phyloP scores from a whole-genome alignment of 108 stramenopile genomes.

The Skeletonema marinoi region DNA sequence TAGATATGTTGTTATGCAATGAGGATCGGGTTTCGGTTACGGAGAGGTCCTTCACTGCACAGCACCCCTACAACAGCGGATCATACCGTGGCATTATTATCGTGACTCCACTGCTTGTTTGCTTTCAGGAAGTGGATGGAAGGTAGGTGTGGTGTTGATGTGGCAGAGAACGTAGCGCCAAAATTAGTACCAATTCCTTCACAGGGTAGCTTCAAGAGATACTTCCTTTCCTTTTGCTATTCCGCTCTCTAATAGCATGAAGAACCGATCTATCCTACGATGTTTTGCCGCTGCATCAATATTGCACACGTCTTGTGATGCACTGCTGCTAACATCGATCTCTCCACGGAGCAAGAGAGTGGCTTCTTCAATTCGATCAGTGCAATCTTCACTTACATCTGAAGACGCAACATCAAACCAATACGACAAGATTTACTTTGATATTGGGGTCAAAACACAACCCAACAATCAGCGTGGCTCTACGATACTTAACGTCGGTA shows the following conservation, averaged over 20 bases:
- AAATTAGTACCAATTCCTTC: too few relatives aligned
- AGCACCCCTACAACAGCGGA: too few relatives aligned
- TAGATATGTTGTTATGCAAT: too few relatives aligned
- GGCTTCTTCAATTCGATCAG: background rate
- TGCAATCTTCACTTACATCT: background rate
- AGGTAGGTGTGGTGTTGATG: too few relatives aligned
- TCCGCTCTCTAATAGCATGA: background rate
- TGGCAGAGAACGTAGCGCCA: background rate
- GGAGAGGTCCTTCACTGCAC: too few relatives aligned
- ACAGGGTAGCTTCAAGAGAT: too few relatives aligned
- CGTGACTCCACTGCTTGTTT: too few relatives aligned
- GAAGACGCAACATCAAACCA: background rate
- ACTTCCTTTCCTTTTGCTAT: too few relatives aligned
- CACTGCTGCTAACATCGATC: background rate
- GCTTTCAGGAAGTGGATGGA: background rate
- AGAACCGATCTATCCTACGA: background rate
- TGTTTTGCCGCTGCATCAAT: background rate
- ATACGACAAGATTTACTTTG: slow-evolving; percentile 3
- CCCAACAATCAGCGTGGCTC: background rate
- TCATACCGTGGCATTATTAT: too few relatives aligned
- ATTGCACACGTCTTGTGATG: background rate
- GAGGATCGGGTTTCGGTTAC: too few relatives aligned
- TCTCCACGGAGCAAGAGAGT: background rate
- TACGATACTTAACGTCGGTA: background rate
- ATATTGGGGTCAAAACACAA: background rate